These are phyloP conservation scores for Suillus hirtellus DNA, from an alignment of 768 basidiomycete species.

Conservation along the genomic window DNA sequence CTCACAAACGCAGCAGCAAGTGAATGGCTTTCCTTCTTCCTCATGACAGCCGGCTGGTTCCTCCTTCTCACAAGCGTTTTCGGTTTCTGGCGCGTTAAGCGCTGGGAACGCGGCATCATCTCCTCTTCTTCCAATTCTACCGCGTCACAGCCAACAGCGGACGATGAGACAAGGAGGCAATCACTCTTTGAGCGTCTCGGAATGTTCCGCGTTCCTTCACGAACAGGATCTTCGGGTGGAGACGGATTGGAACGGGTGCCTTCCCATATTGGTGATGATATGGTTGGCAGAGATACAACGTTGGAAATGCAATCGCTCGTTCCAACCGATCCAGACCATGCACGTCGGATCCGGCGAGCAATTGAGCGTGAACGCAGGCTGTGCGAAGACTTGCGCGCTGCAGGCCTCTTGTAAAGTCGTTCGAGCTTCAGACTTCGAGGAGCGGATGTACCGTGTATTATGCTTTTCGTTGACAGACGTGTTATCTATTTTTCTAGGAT, in stretches of 20 bases:
- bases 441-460: background rate
- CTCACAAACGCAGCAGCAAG: slow-evolving; percentile 68
- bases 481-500: slow-evolving; percentile 10
- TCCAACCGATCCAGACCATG: slow-evolving; percentile 45
- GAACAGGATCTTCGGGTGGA: slow-evolving; percentile 11
- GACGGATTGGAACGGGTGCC: slow-evolving; percentile 18
- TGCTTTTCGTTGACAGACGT: background rate
- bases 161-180: slow-evolving; percentile 22
- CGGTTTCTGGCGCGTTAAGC: slow-evolving; percentile 87
- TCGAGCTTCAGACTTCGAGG: background rate
- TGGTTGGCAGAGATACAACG: background rate
- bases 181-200: slow-evolving; percentile 33
- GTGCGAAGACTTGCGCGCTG: slow-evolving; percentile 59
- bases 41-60: slow-evolving; percentile 93
- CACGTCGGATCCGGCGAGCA: slow-evolving; percentile 44
- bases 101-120: slow-evolving; percentile 81
- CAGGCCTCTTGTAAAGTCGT: slow-evolving; percentile 54
- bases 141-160: slow-evolving; percentile 18
- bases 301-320: background rate
- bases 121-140: slow-evolving; percentile 40
- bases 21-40: slow-evolving; percentile 93
- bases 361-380: slow-evolving; percentile 56
- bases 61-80: slow-evolving; percentile 87
- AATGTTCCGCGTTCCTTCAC: slow-evolving; percentile 17
- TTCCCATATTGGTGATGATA: slow-evolving; percentile 33